These are phyloP conservation scores for Peniophora sp. DNA, from an alignment of 1,284 basidiomycete genomes.

Conservation along the genomic window DNA sequence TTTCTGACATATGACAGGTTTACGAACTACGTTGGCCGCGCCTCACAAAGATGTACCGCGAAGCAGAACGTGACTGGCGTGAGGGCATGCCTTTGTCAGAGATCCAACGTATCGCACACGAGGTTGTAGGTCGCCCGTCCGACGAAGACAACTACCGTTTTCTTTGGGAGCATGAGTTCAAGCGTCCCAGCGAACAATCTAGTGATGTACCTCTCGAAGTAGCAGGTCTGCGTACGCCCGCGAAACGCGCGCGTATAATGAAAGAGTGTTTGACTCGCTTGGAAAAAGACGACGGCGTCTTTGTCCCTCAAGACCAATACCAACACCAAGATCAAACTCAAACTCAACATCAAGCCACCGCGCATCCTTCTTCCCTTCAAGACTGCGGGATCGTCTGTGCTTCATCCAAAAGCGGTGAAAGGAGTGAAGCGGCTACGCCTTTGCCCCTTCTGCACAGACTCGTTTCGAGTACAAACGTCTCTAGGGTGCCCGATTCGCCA, in stretches of 20 bases:
- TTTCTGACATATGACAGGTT: constrained; percentile 33
- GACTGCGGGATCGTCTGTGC: background rate
- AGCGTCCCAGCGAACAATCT: background rate
- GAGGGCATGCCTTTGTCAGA: constrained; percentile 41
- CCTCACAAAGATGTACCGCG: constrained; percentile 57
- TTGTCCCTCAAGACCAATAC: background rate
- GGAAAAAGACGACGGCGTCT: constrained; percentile 21
- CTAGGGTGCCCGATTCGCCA: background rate
- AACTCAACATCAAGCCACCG: background rate
- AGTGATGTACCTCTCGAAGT: background rate
- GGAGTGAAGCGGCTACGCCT: background rate
- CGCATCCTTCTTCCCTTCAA: background rate
- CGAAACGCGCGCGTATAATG: background rate
- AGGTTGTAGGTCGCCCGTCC: constrained; percentile 33
- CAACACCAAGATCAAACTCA: background rate
- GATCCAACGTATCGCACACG: constrained; percentile 43
- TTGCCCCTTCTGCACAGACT: constrained; percentile 4
- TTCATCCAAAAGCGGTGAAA: background rate
- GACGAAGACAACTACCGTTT: background rate
- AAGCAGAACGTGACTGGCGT: constrained; percentile 53
- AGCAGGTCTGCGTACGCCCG: background rate
- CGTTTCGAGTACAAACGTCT: constrained; percentile 18
- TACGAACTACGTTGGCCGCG: constrained; percentile 83
- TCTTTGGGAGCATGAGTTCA: background rate
- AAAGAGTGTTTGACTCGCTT: background rate